Evolutionary conservation across 257 asterid genomes (phyloP).

Genomic region (Rhazya stricta): DNA sequence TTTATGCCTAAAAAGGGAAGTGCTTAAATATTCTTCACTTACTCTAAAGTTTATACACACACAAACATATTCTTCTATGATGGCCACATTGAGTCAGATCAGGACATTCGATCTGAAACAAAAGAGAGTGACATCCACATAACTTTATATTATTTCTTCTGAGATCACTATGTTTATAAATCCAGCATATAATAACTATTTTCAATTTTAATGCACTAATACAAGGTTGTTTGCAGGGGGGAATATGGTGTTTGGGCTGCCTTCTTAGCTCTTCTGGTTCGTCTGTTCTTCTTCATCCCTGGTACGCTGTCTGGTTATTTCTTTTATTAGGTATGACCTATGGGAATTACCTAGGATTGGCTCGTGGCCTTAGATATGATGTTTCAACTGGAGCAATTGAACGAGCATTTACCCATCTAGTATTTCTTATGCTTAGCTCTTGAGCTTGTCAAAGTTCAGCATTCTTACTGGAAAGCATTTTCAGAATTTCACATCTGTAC

Average conservation of each 20-base stretch:
- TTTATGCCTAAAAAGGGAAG: background rate
- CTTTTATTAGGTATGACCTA: background rate
- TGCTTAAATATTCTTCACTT: background rate
- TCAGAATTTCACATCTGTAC: background rate
- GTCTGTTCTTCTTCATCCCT: slow-evolving; percentile 78
- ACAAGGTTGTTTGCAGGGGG: slow-evolving; percentile 49
- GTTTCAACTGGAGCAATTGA: background rate
- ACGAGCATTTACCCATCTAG: background rate
- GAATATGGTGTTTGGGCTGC: slow-evolving; percentile 97
- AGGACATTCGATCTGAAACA: too few relatives aligned
- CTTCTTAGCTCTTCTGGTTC: slow-evolving; percentile 82
- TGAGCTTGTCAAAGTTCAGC: background rate
- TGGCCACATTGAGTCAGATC: too few relatives aligned
- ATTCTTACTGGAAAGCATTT: background rate
- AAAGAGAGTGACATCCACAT: too few relatives aligned
- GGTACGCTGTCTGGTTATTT: slow-evolving; percentile 32
- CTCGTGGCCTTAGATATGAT: background rate
- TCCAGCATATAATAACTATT: background rate
- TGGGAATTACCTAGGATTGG: background rate
- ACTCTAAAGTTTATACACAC: background rate
- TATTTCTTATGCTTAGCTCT: background rate
- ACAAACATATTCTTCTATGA: too few relatives aligned
- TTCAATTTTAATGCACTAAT: background rate
- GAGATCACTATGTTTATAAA: background rate
- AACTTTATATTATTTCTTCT: background rate